Conservation (phyloP, 164 flowering plant species). For the Cinnamomum micranthum region DNA sequence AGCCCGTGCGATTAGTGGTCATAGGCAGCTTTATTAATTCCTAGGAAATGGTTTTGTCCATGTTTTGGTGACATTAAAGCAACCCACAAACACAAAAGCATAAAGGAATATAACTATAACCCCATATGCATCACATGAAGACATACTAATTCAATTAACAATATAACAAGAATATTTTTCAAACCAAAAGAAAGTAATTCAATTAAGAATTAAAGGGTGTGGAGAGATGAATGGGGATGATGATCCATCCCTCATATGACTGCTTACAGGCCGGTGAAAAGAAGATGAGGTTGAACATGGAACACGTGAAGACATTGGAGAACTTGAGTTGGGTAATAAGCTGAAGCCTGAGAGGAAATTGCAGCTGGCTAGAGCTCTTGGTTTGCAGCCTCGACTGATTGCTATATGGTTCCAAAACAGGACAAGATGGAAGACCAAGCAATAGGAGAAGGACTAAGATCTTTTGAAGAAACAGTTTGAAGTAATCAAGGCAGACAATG, state of each 20-base stretch:
- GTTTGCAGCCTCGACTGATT: slow-evolving; percentile 78
- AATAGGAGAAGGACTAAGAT: slow-evolving; percentile 81
- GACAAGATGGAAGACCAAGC: slow-evolving; percentile 93
- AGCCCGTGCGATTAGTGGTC: slow-evolving; percentile 6
- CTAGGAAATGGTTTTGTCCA: neutral
- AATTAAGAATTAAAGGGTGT: slow-evolving; percentile 48
- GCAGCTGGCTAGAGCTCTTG: slow-evolving; percentile 77
- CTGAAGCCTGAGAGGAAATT: slow-evolving; percentile 87
- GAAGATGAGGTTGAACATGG: slow-evolving; percentile 77
- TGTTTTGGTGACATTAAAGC: slow-evolving; percentile 13
- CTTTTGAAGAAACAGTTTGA: slow-evolving; percentile 69
- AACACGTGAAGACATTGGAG: slow-evolving; percentile 80
- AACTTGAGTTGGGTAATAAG: slow-evolving; percentile 83
- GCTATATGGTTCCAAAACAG: slow-evolving; percentile 78
- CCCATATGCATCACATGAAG: neutral
- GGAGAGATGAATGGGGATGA: slow-evolving; percentile 40
- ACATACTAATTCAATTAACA: no score
- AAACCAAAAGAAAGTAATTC: no score
- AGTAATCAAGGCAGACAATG: slow-evolving; percentile 64
- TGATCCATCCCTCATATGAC: slow-evolving; percentile 49
- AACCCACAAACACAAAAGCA: slow-evolving; percentile 1
- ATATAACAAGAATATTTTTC: no score
- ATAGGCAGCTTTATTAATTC: slow-evolving; percentile 10
- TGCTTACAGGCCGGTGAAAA: slow-evolving; percentile 62
- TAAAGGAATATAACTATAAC: neutral